Conservation (phyloP, 257 asterid genomes). For the Capsicum chinense region DNA sequence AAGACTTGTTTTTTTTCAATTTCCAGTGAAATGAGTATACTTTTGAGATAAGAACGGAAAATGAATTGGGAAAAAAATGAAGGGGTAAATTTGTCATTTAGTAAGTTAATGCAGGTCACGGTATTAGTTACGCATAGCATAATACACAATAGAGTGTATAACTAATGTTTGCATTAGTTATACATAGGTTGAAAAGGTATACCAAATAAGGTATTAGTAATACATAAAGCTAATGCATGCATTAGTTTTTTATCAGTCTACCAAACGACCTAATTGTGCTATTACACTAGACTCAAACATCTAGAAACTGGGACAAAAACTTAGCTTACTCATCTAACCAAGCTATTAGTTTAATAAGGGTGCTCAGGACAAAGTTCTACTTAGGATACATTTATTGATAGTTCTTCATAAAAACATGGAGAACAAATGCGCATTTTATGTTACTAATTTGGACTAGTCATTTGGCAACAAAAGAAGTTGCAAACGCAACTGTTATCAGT, state of each 20-base stretch:
- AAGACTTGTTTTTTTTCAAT: neutral
- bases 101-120: too few relatives aligned
- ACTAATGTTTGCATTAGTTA: too few relatives aligned
- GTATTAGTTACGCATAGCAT: too few relatives aligned
- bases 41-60: too few relatives aligned
- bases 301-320: neutral
- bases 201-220: too few relatives aligned
- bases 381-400: neutral
- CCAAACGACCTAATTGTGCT: neutral
- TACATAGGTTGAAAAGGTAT: too few relatives aligned
- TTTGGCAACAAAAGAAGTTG: slow-evolving; percentile 27
- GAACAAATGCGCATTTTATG: neutral
- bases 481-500: neutral
- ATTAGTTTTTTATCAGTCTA: too few relatives aligned
- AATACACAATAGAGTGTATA: too few relatives aligned
- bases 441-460: neutral
- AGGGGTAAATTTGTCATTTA: too few relatives aligned
- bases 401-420: slow-evolving; percentile 9
- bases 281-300: slow-evolving; percentile 1
- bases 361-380: neutral
- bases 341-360: slow-evolving; percentile 2
- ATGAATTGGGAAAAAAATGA: too few relatives aligned
- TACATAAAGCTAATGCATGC: too few relatives aligned
- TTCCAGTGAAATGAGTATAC: too few relatives aligned
- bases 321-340: neutral